Base-by-base conservation (phyloP, 176 grass and related monocot species). In the Zoysia japonica region DNA sequence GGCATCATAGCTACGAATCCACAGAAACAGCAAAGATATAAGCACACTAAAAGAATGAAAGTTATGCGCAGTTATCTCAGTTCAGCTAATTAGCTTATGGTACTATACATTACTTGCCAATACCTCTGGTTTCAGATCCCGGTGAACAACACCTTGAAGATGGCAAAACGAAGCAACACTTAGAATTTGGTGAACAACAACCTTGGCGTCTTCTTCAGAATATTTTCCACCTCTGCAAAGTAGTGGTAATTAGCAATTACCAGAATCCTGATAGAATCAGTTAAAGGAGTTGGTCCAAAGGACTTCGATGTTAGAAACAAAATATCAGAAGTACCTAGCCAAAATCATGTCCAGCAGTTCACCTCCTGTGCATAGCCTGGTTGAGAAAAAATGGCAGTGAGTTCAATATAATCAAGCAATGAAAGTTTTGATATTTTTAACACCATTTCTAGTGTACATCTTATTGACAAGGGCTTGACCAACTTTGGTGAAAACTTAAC, bases 41-140 rank as follows among this genome's bases (percentile, higher is more conserved):
- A 47, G 19, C 28, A 6, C 56, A 48, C 57, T 46, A 77, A 77
- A 85, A 82, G 78, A 61, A 61, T 36, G 56, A 36, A 61, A 61
- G 13, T 47, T 45, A 42, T 71, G 55, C 11, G 41, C 43, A 67
- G 3, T 39, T 47, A 11, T 50, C 35, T 11, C 17, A 12, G 12
- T 65, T 82, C 57, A 8, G 16, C 56, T 47, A 75, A 76, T 61
- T 61, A 61, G 3, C 20, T 61, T 61, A 61, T 11, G 59, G 20
- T 36, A 35, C 9, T 61, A 36, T 20, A 35, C 57, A 65, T 38
- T 65, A 56, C 17, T 41, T 56, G 17, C 45, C 2, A 65, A 65
- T 82, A 93, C 91, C 87, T 93, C 87, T 80, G 91, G 91, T 74
- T 93, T 93, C 76, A 87, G 64, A 93, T 93, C 91, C 64, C 91